Evolutionary conservation across 106 monocot genomes (phyloP), one percentile per base, ranked within the genome.

Genomic region (Narthecium ossifragum): DNA sequence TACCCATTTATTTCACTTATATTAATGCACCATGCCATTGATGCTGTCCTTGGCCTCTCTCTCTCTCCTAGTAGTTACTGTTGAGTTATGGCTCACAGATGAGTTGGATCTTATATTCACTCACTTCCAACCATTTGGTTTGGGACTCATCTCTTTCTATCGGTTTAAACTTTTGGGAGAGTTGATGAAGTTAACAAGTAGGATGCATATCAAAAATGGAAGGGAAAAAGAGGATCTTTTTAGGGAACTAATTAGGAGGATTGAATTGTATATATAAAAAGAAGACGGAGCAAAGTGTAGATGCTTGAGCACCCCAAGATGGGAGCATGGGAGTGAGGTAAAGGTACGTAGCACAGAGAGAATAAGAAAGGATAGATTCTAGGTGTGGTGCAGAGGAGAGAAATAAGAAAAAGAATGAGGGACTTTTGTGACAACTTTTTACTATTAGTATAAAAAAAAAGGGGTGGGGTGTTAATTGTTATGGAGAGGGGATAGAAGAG

Each of bases 1-100:
- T 29, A 5, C 47, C 33, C 25, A 57, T 67, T 67, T 57, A 67
- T 57, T 67, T 30, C 32, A 36, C 45, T 55, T 18, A n/a, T 34
- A 46, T 47, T 47, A 32, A 46, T 67, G 32, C 46, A 6, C 21
- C 56, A 46, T 34, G 46, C 34, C 46, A 67, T 57, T 57, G 21
- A 46, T 57, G 18, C 43, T 18, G 17, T 43, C 43, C 43, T 18
- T 17, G 18, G 43, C 18, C 11, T 13, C 43, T 11, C 5, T 43
- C 43, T 13, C 43, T 43, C 11, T 18, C 43, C 12, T 43, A 43
- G 43, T 43, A 43, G n/a, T n/a, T n/a, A 43, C 43, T 43, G 17
- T 17, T 17, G 17, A 13, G 18, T 43, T 4, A 43, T 43, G 6
- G 10, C 10, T 17, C 43, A 17, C 43, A 37, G 36, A 11, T 5